Evolutionary conservation across 108 stramenopile species (phyloP).

Genomic region (Nitzschia sp.): DNA sequence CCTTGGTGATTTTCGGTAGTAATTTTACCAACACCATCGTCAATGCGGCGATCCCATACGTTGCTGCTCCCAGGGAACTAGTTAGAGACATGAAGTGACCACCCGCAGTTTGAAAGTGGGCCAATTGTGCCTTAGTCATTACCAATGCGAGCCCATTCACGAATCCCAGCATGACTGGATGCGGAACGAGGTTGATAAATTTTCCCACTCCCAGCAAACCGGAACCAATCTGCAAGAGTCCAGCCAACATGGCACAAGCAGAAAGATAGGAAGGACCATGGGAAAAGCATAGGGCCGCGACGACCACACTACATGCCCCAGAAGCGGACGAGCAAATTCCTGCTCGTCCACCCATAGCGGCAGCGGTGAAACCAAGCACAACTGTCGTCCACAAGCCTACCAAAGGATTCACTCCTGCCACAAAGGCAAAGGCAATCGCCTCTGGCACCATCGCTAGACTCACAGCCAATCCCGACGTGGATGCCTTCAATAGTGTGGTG

Average conservation of each 20-base stretch:
- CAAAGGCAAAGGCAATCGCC: conserved; percentile 73
- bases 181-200: conserved; percentile 81
- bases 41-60: conserved; percentile 58
- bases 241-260: conserved; percentile 78
- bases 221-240: conserved; percentile 68
- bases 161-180: conserved; percentile 92
- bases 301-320: conserved; percentile 85
- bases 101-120: conserved; percentile 57
- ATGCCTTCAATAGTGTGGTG: conserved; percentile 27
- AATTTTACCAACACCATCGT: conserved; percentile 68
- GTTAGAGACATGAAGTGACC: conserved; percentile 46
- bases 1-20: conserved; percentile 54
- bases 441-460: conserved; percentile 79
- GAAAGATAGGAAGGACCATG: conserved; percentile 79
- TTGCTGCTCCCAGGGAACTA: conserved; percentile 36
- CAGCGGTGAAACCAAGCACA: conserved; percentile 79
- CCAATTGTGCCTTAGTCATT: conserved; percentile 86
- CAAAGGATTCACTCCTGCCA: conserved; percentile 73
- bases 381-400: conserved; percentile 89
- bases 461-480: conserved; percentile 65
- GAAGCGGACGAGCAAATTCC: conserved; percentile 86
- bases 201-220: conserved; percentile 71
- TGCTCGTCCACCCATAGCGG: conserved; percentile 80
- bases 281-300: conserved; percentile 67
- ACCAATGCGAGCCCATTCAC: conserved; percentile 91